A percentile compares a stretch with the other conserved stretches of the same genome.
Conservation (phyloP, 768 basidiomycete species). For the Amanita brunnescens region DNA sequence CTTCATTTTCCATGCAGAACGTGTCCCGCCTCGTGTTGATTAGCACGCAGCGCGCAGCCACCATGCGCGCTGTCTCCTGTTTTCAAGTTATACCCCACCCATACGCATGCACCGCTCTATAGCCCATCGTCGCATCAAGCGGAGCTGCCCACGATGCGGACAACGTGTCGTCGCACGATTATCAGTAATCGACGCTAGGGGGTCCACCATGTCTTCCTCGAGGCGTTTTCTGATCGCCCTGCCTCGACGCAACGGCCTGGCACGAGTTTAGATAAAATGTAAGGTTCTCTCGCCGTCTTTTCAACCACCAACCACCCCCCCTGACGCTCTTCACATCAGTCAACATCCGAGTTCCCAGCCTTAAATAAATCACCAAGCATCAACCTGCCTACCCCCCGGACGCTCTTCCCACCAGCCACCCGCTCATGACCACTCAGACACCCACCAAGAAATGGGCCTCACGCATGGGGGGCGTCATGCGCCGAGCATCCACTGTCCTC, state of each 20-base stretch:
- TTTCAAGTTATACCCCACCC: too few relatives aligned
- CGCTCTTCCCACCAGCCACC: neutral
- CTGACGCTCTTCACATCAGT: too few relatives aligned
- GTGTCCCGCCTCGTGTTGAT: too few relatives aligned
- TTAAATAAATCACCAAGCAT: too few relatives aligned
- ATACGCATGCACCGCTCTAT: neutral
- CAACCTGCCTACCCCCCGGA: too few relatives aligned
- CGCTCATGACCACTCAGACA: conserved; percentile 17
- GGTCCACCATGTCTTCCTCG: neutral
- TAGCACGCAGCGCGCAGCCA: too few relatives aligned
- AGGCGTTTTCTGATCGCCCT: conserved; percentile 6
- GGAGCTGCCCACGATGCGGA: neutral
- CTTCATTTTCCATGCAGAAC: too few relatives aligned
- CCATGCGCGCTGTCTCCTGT: too few relatives aligned
- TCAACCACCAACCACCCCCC: neutral
- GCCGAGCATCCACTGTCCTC: conserved; percentile 52
- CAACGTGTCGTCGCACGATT: neutral
- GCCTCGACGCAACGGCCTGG: conserved; percentile 41
- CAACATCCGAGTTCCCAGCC: too few relatives aligned
- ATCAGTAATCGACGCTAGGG: too few relatives aligned
- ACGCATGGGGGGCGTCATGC: conserved; percentile 52
- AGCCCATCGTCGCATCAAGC: neutral
- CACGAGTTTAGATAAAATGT: conserved; percentile 28
- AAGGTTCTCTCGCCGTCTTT: too few relatives aligned
- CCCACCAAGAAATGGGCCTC: conserved; percentile 40